phyloP scores from a whole-genome alignment of 495 filamentous ascomycete genomes.

The Penicillium fimorum region DNA sequence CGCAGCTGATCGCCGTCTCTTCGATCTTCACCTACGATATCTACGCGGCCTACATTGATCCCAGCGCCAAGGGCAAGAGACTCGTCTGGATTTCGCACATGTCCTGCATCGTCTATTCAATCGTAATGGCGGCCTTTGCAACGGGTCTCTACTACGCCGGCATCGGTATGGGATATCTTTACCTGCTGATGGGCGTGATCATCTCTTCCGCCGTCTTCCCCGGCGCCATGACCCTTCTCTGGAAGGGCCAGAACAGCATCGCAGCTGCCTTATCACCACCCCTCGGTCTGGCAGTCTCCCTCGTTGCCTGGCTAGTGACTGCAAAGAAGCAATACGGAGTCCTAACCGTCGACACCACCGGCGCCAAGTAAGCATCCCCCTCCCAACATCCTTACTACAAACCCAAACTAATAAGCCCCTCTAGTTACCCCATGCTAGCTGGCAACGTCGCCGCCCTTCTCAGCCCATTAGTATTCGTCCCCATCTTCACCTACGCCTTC shows the following conservation, averaged over 20 bases:
- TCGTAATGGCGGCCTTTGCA: conserved; percentile 82
- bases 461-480: conserved; percentile 75
- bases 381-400: background rate
- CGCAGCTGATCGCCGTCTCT: conserved; percentile 88
- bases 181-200: conserved; percentile 89
- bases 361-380: conserved; percentile 57
- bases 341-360: conserved; percentile 72
- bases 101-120: conserved; percentile 70
- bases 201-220: conserved; percentile 84
- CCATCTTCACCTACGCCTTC: conserved; percentile 72
- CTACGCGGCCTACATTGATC: conserved; percentile 63
- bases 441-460: conserved; percentile 82
- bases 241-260: conserved; percentile 80
- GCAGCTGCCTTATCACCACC: conserved; percentile 72
- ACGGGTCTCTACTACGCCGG: conserved; percentile 74
- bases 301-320: conserved; percentile 90
- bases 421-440: conserved; percentile 78
- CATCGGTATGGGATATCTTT: conserved; percentile 73
- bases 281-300: conserved; percentile 69
- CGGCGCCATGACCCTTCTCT: conserved; percentile 75
- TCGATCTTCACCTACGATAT: conserved; percentile 94
- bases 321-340: conserved; percentile 72
- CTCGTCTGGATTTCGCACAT: conserved; percentile 85
- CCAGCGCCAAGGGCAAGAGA: conserved; percentile 63
- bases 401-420: background rate